Conservation (phyloP, 768 basidiomycete species). For the Trametes villosa region DNA sequence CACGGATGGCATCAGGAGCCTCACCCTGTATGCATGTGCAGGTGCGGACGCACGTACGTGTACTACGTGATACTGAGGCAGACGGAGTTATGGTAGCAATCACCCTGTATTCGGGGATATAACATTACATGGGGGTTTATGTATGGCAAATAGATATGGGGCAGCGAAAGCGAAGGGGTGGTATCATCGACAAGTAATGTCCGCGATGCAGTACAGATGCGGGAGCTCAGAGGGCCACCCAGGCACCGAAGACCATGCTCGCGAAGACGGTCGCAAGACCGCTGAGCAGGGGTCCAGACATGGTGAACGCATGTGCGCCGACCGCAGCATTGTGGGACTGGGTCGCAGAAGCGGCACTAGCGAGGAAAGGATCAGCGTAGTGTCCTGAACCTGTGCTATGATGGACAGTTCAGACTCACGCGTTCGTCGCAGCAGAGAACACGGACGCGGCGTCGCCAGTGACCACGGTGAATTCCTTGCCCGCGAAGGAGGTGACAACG, state of each 20-base stretch:
- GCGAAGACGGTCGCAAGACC: constrained; percentile 36
- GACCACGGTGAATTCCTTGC: constrained; percentile 56
- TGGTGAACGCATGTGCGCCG: constrained; percentile 22
- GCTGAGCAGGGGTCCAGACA: constrained; percentile 34
- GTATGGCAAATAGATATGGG: not conserved
- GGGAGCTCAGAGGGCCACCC: constrained; percentile 36
- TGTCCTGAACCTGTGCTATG: no score
- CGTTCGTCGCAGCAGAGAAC: constrained; percentile 24
- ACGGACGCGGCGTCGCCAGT: constrained; percentile 43
- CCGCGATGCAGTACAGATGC: not conserved
- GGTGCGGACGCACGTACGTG: no score
- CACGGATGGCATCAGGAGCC: no score
- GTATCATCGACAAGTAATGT: no score
- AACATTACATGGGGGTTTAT: not conserved
- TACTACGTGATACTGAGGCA: no score
- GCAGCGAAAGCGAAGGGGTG: not conserved
- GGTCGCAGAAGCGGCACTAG: no score
- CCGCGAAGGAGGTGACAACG: constrained; percentile 54
- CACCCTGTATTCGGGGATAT: no score
- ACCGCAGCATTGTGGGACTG: constrained; percentile 23
- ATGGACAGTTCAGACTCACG: no score
- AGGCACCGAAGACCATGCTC: constrained; percentile 45
- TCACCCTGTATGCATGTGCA: no score
- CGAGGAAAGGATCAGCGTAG: no score
- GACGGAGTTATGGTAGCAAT: not conserved